Evolutionary conservation across 164 flowering plant genomes (phyloP), one percentile per base, ranked within the genome.

Genomic region (Umbellularia californica): DNA sequence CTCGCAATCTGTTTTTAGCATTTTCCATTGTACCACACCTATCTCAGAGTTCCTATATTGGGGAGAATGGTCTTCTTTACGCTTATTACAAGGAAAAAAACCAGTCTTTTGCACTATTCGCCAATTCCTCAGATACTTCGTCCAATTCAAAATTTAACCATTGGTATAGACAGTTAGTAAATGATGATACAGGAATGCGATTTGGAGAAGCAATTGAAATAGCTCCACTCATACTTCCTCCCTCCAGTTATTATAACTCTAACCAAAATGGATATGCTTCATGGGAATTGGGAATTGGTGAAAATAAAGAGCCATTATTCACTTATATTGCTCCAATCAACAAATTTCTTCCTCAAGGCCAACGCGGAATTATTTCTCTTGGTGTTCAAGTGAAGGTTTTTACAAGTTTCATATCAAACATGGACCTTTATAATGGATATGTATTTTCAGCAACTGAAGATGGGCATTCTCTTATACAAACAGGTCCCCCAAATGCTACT

Each of bases 41-140:
- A 20, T 76, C 89, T 2, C 85, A 91, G 60, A 77, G 88, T 66
- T 83, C 91, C 25, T 91, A 81, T 55, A 79, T 88, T 58, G 87
- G 86, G 50, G 25, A 73, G 7, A 84, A 85, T 60, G 90, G 94
- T 22, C 73, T 84, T 1, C 75, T 86, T 63, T 85, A 86, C 71
- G 80, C 90, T 0, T 90, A 87, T 72, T 82, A 80, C 74, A 74
- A 9, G 0, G 73, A 85, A 2, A 79, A 68, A 2, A 75, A 86
- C 52, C 78, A 80, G 70, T 83, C 73, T 35, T 14, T 77, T 68
- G 81, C 86, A 1, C 22, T 84, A 14, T 89, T 85, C 68, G 74
- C 87, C n/a, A 86, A 85, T 51, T 72, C 85, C 27, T 70, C 90
- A n/a, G 63, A 27, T 64, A 66, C 71, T 50, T 60, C 77, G 15